Evolutionary conservation across 2,329 filamentous ascomycete species (phyloP), one percentile per base, ranked within the genome.

Genomic region (Aspergillus fumigatiaffinis): DNA sequence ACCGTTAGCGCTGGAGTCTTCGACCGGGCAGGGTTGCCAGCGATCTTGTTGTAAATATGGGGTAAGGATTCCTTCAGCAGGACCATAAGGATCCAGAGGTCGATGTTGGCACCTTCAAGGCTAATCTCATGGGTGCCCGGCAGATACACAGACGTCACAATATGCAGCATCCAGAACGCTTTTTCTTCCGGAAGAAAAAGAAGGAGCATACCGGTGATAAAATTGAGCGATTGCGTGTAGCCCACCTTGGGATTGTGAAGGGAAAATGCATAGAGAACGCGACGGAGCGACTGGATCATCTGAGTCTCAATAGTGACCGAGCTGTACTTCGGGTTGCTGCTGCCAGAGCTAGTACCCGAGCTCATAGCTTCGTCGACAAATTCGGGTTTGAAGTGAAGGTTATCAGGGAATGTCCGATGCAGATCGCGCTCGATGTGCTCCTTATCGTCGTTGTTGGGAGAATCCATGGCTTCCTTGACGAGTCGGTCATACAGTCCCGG

Each of bases 151-250:
- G 89, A 85, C 0, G 93, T 96, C 65, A 97, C 91, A 67, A 97
- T 91, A 66, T 95, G 94, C 58, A 97, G 83, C 70, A 97, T 85
- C 85, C 92, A 92, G 70, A 97, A 97, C 2, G 88, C 85, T 66
- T 96, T 92, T 73, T 97, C 92, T 71, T 96, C 93, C 3, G 89
- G 87, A 68, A 97, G 87, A 72, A 97, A 97, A 2, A 97, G 82
- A 1, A 97, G 84, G 1, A 97, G 80, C 53, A 97, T 82, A 3
- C 92, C 93, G 4, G 93, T 92, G 52, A 97, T 84, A 74, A 97
- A 97, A 74, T 97, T 97, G 29, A 97, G 84, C 21, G 90, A 95
- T 72, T 97, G 93, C 69, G 93, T 97, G 74, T 97, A 97, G 14
- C 93, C 93, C 64, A 97, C 95, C 54, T 85, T 85, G 0, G 93